Evolutionary conservation across 2,329 filamentous ascomycete species (phyloP), one percentile per base, ranked within the genome.

Genomic region (Neophaeococcomyces aloes): DNA sequence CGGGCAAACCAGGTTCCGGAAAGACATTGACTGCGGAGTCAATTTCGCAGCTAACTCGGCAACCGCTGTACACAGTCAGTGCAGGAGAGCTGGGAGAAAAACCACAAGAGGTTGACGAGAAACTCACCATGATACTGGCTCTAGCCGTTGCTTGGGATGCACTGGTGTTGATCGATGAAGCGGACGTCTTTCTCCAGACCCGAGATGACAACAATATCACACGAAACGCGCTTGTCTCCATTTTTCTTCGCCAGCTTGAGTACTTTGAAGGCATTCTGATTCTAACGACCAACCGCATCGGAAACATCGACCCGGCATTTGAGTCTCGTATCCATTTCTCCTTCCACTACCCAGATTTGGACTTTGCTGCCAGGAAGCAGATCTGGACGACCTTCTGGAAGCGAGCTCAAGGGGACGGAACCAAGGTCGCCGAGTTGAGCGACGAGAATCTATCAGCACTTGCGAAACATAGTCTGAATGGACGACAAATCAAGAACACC

Each of bases 21-120:
- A 76, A 77, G 59, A 76, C 72, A 0, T 70, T 71, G 55, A 76
- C 72, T 2, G 72, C 71, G 10, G 72, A 76, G 56, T 71, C 70
- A 31, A 64, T 75, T 2, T 70, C 72, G 4, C 71, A 76, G 57
- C 59, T 71, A 17, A 68, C 66, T 31, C 65, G 64, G 19, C 65
- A 68, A 0, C 74, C 72, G 2, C 66, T 77, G 6, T 66, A 76
- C 43, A 64, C 66, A 1, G 63, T 77, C 14, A 72, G 65, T 25
- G 33, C 31, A 18, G 37, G 23, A 30, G 37, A 40, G 23, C 7
- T 40, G 14, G 27, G 37, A 3, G 23, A 29, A 13, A 31, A 40
- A 11, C 13, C 37, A 15, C 37, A 31, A 17, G 37, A 40, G 13
- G 23, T 40, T 11, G 37, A 40, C 17, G 27, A 30, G 19, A 29